phyloP scores from a whole-genome alignment of 768 basidiomycete genomes.

The Auricularia sp. region DNA sequence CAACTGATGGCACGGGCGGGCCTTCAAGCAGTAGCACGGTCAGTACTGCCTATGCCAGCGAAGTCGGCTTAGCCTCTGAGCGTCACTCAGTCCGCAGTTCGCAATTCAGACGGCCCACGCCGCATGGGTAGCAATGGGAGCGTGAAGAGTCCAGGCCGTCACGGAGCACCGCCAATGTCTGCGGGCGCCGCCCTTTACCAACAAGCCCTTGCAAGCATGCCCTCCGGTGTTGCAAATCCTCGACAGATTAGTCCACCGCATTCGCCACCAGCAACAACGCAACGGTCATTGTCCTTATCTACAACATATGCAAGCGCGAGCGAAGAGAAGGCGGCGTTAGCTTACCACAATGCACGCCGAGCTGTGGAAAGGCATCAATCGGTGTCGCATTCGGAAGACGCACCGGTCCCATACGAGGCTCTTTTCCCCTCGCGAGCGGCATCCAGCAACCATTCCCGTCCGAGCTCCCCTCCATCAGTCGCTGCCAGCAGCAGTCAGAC shows the following conservation, averaged over 20 bases:
- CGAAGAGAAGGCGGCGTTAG: constrained; percentile 65
- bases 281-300: constrained; percentile 25
- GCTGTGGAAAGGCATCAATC: constrained; percentile 56
- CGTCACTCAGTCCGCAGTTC: background rate
- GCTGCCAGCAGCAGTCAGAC: background rate
- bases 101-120: background rate
- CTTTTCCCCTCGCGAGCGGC: constrained; percentile 9
- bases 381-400: constrained; percentile 15
- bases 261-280: constrained; percentile 11
- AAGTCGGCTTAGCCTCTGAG: too few relatives aligned
- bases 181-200: constrained; percentile 36
- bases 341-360: constrained; percentile 61
- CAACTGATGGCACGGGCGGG: constrained; percentile 5
- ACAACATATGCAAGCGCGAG: constrained; percentile 45
- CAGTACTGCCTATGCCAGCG: too few relatives aligned
- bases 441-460: background rate
- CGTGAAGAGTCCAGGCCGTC: background rate
- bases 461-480: background rate
- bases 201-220: constrained; percentile 35
- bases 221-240: constrained; percentile 16
- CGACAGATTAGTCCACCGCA: constrained; percentile 12
- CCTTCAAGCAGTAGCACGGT: too few relatives aligned
- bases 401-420: constrained; percentile 15
- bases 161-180: constrained; percentile 19
- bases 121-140: background rate